These are phyloP conservation scores for Bacidia gigantensis DNA, from an alignment of 495 filamentous ascomycete genomes.

Conservation along the genomic window DNA sequence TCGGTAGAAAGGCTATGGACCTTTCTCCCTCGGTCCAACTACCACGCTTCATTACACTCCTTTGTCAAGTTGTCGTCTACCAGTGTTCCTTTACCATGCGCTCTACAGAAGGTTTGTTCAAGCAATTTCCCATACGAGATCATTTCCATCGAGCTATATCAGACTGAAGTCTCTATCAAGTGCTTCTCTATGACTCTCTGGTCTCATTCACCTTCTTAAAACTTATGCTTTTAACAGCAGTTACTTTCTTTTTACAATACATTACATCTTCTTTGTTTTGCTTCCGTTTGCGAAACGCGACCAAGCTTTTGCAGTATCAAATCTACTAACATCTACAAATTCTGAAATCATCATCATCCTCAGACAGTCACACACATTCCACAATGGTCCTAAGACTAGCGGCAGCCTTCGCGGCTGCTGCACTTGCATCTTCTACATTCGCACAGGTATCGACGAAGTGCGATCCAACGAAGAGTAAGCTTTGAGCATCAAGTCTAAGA, in stretches of 20 bases:
- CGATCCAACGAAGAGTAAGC: slow-evolving; percentile 11
- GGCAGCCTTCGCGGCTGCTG: background rate
- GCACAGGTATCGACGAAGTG: slow-evolving; percentile 34
- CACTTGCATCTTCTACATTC: slow-evolving; percentile 22
- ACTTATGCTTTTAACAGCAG: too few species aligned
- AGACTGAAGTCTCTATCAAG: background rate
- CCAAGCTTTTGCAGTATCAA: background rate
- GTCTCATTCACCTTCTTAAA: background rate
- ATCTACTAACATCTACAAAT: too few species aligned
- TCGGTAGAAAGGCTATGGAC: background rate
- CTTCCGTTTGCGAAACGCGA: background rate
- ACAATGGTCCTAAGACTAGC: slow-evolving; percentile 9
- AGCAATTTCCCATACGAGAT: background rate
- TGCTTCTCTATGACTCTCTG: background rate
- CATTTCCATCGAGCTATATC: background rate
- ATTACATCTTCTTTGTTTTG: background rate
- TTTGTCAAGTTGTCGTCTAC: background rate
- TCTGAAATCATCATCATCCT: too few species aligned
- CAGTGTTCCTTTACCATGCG: background rate
- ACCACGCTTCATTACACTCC: too few species aligned
- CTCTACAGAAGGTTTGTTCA: background rate
- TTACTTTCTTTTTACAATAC: background rate
- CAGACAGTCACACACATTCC: too few species aligned
- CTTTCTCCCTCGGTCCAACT: background rate
- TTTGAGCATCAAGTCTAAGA: background rate